Evolutionary conservation across 2,329 filamentous ascomycete genomes (phyloP).

Genomic region (Colletotrichum falcatum): DNA sequence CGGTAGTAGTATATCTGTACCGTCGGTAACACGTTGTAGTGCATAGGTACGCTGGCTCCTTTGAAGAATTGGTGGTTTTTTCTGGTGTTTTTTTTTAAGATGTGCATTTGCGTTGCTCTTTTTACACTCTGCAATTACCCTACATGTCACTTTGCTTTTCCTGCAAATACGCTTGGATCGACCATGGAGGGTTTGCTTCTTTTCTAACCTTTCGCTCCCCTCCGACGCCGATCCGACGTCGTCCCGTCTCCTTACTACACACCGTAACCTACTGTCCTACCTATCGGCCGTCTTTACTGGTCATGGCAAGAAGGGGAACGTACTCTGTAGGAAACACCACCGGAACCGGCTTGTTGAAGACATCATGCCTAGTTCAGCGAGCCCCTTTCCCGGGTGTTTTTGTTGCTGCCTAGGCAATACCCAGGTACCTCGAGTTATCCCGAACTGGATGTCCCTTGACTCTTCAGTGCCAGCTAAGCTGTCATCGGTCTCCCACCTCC

Average conservation of each 20-base stretch:
- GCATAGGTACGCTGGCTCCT: neutral
- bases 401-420: neutral
- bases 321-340: neutral
- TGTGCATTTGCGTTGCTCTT: neutral
- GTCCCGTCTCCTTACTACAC: neutral
- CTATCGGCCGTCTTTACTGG: neutral
- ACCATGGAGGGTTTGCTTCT: slow-evolving; percentile 13
- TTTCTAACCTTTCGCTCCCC: slow-evolving; percentile 8
- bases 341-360: neutral
- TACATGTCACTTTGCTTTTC: neutral
- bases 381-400: neutral
- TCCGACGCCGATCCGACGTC: slow-evolving; percentile 11
- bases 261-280: neutral
- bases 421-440: neutral
- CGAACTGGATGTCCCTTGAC: neutral
- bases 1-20: neutral
- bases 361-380: neutral
- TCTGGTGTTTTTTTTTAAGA: neutral
- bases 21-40: neutral
- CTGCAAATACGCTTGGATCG: slow-evolving; percentile 16
- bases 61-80: neutral
- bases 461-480: neutral
- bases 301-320: neutral
- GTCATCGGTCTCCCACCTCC: slow-evolving; percentile 22
- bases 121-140: neutral